Evolutionary conservation across 2,329 filamentous ascomycete genomes (phyloP), one percentile per base, ranked within the genome.

Genomic region (Alternaria sp.): DNA sequence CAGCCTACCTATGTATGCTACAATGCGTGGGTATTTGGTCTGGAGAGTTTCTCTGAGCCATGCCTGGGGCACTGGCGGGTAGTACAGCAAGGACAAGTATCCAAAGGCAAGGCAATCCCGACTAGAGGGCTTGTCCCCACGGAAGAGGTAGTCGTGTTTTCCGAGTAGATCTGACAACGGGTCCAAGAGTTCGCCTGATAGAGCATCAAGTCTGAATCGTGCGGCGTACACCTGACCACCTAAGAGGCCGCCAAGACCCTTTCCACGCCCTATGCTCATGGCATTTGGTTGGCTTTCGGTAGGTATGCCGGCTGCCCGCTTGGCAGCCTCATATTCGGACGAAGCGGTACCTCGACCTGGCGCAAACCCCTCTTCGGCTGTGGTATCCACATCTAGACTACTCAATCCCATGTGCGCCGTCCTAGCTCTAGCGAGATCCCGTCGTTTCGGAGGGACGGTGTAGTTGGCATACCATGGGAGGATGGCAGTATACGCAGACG

Each of bases 381-480:
- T 75, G 32, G 75, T 76, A 57, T 82, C 79, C 28, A 84, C 77
- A 60, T 84, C 82, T 40, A 84, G 72, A 63, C 78, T 80, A 16
- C 79, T 80, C 41, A 84, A 70, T n/a, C 82, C 81, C 43, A 85
- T 75, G 63, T 84, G 81, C 28, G 79, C 75, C 10, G 92, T 94
- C 65, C 90, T 86, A 64, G 83, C 80, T 72, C 91, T 86, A 30
- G 94, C 93, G 38, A 87, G 84, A 11, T 88, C 83, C 51, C 93
- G 91, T 55, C 93, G 83, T 57, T 87, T 83, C 0, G 91, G 89
- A 2, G 94, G 94, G 5, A 96, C 84, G 43, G 91, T 91, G 87
- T 95, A 99, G 70, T 94, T 94, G 64, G 93, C 85, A 18, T 95
- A 93, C 84, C 95, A 97, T 41, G 91, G 87, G 40, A 98, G 87